These are phyloP conservation scores for Casuarina equisetifolia DNA, from an alignment of 306 rosid species.

Conservation along the genomic window DNA sequence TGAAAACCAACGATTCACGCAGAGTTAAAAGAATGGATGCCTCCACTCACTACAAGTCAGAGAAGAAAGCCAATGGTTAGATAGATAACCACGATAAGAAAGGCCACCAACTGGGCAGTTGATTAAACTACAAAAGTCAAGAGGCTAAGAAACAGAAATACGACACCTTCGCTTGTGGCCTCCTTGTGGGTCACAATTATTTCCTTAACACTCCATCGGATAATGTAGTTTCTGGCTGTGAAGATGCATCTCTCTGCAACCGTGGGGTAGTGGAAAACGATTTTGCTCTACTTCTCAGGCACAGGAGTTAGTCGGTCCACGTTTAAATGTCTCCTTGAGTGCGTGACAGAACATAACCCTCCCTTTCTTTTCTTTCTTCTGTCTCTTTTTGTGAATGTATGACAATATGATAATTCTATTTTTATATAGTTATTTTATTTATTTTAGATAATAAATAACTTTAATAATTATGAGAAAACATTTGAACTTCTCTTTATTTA, in stretches of 20 bases:
- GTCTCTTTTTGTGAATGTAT: not conserved
- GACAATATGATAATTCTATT: too few relatives aligned
- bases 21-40: not conserved
- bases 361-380: not conserved
- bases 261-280: not conserved
- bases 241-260: not conserved
- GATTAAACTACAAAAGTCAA: not conserved
- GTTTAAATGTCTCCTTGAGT: slow-evolving; percentile 42
- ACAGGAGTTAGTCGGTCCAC: slow-evolving; percentile 23
- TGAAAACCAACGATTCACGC: not conserved
- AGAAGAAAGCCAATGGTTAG: not conserved
- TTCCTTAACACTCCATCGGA: not conserved
- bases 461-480: too few relatives aligned
- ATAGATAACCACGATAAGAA: not conserved
- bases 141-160: too few relatives aligned
- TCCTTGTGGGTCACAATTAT: not conserved
- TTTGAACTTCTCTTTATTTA: too few relatives aligned
- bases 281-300: not conserved
- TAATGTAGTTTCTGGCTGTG: too few relatives aligned
- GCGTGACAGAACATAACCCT: slow-evolving; percentile 24
- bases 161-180: too few relatives aligned
- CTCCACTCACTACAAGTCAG: slow-evolving; percentile 3
- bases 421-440: too few relatives aligned
- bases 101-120: not conserved
- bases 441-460: too few relatives aligned